Base-by-base conservation (phyloP, 2,329 filamentous ascomycete species). In the Penicillium corylophilum region DNA sequence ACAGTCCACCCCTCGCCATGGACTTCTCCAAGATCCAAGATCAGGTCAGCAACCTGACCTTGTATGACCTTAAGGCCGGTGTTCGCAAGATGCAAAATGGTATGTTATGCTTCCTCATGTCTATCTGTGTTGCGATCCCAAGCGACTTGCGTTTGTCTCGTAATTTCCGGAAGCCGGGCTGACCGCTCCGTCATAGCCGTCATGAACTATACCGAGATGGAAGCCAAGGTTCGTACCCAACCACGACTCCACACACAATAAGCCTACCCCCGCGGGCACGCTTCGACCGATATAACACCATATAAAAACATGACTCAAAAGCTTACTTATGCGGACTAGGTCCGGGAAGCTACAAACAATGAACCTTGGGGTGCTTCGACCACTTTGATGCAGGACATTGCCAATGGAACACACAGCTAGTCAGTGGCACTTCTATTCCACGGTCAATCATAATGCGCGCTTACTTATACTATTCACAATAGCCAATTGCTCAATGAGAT, bases 121-220 rank as follows among this genome's bases (percentile, higher is more conserved):
- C 39, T 38, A 20, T 38, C 20, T 31, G 5, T 24, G 12, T 33
- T 50, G 46, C 38, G n/a, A 20, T 47, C 41, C 20, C 48, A 43
- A 31, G 28, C 35, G 22, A 46, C 23, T 41, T 18, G 15, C n/a
- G 35, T 49, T 52, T 43, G 16, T 54, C 31, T 40, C 18, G 15
- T 16, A 40, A 44, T 51, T 40, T 24, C 46, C 53, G 46, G 44
- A 44, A 48, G 39, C 46, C 48, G 54, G 50, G 52, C 53, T 62
- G 54, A 64, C 57, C 53, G 46, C 58, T 53, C 46, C 55, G 36
- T 42, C 53, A 57, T 66, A 96, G 91, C 91, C 61, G 91, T 96
- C 54, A 96, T 96, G 92, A 96, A 96, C 77, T 96, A 93, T 74
- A 96, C 92, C 38, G 92, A 96, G 70, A 93, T 94, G 89, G 90